Conservation (phyloP, 2,329 filamentous ascomycete species). For the Myriosclerotinia duriaeana region DNA sequence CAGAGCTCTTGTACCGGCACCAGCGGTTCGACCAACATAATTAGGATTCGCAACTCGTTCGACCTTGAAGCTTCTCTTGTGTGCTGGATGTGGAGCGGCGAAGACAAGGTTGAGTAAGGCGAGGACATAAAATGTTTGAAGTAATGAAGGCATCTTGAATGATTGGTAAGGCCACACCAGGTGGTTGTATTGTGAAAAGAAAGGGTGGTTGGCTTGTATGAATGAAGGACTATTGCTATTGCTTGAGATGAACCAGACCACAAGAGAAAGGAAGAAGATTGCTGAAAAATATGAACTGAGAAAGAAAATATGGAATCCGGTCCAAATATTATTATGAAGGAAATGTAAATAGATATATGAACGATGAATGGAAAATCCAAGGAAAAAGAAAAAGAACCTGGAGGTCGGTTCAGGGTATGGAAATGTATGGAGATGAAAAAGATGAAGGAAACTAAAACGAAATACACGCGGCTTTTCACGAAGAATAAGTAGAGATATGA, state of each 20-base stretch:
- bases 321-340: conserved; percentile 30
- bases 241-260: conserved; percentile 28
- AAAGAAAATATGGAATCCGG: conserved; percentile 31
- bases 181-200: conserved; percentile 21
- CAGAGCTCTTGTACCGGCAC: conserved; percentile 50
- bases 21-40: conserved; percentile 44
- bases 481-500: conserved; percentile 22
- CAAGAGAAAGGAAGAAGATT: conserved; percentile 21
- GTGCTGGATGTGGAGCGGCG: conserved; percentile 49
- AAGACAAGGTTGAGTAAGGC: conserved; percentile 49
- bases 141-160: conserved; percentile 39
- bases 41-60: conserved; percentile 43
- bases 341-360: conserved; percentile 31
- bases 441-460: conserved; percentile 26
- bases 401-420: neutral
- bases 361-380: conserved; percentile 29
- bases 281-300: conserved; percentile 1
- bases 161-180: conserved; percentile 23
- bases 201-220: conserved; percentile 22
- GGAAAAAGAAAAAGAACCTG: conserved; percentile 27
- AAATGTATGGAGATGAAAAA: conserved; percentile 13
- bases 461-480: conserved; percentile 33
- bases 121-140: conserved; percentile 45
- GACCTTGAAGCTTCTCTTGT: conserved; percentile 41
- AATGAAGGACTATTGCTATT: conserved; percentile 30